Evolutionary conservation across 75 land plant genomes (phyloP).

Genomic region (Sequoiadendron giganteum): DNA sequence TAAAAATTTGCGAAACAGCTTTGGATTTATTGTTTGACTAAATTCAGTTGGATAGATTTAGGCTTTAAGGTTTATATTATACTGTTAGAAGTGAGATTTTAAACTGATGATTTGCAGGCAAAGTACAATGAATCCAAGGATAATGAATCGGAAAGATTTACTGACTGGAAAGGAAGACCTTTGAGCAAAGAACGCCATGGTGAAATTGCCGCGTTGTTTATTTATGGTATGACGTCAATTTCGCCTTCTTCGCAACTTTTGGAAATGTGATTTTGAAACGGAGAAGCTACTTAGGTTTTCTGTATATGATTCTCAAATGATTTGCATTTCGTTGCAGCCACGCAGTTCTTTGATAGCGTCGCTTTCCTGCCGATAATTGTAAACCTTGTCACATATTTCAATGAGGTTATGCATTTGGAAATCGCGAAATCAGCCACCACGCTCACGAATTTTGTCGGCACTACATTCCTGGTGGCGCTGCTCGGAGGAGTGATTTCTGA

Average conservation of each 20-base stretch:
- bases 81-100: too few species aligned
- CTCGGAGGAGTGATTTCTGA: slow-evolving; percentile 59
- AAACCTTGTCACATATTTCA: slow-evolving; percentile 56
- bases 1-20: too few species aligned
- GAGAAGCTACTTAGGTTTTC: background rate
- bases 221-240: background rate
- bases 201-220: slow-evolving; percentile 29
- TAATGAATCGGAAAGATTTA: slow-evolving; percentile 41
- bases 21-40: too few species aligned
- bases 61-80: too few species aligned
- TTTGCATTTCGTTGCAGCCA: slow-evolving; percentile 28
- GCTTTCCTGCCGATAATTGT: slow-evolving; percentile 30
- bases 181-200: slow-evolving; percentile 61
- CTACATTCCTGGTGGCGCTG: slow-evolving; percentile 39
- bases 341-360: slow-evolving; percentile 53
- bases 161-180: slow-evolving; percentile 62
- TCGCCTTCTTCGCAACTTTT: background rate
- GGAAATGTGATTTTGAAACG: background rate
- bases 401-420: slow-evolving; percentile 36
- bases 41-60: too few species aligned
- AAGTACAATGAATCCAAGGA: too few species aligned
- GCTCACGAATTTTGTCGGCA: slow-evolving; percentile 61
- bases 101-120: too few species aligned
- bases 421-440: slow-evolving; percentile 44
- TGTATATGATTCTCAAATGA: background rate